These are phyloP conservation scores for Fraxinus platypoda DNA, from an alignment of 305 asterid species.

Conservation along the genomic window DNA sequence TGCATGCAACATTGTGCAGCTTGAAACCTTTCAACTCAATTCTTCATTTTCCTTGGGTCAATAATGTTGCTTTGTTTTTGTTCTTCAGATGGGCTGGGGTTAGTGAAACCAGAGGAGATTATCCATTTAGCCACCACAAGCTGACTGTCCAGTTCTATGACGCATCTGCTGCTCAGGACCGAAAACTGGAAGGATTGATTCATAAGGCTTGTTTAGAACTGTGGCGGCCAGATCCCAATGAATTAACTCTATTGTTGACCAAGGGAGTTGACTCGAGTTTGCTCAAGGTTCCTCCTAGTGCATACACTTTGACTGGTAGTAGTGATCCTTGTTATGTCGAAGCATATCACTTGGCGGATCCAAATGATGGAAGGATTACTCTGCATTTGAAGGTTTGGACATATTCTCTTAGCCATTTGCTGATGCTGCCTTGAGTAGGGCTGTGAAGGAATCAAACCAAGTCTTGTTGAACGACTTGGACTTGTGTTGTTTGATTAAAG, in stretches of 20 bases:
- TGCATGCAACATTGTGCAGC: slow-evolving; percentile 10
- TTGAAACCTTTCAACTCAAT: not conserved
- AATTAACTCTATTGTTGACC: slow-evolving; percentile 64
- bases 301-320: slow-evolving; percentile 81
- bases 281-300: slow-evolving; percentile 75
- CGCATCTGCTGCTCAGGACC: slow-evolving; percentile 86
- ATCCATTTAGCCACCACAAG: slow-evolving; percentile 97
- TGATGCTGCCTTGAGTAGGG: slow-evolving; percentile 5
- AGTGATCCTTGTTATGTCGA: slow-evolving; percentile 97
- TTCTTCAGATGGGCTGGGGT: slow-evolving; percentile 83
- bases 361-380: slow-evolving; percentile 90
- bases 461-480: not conserved
- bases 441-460: not conserved
- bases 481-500: slow-evolving; percentile 3
- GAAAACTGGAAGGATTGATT: slow-evolving; percentile 86
- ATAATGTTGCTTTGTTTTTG: slow-evolving; percentile 19
- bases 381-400: slow-evolving; percentile 79
- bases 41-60: slow-evolving; percentile 14
- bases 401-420: slow-evolving; percentile 24
- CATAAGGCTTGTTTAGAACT: slow-evolving; percentile 93
- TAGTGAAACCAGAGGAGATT: slow-evolving; percentile 86
- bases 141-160: slow-evolving; percentile 92
- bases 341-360: slow-evolving; percentile 89
- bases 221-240: slow-evolving; percentile 94
- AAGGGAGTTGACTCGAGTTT: slow-evolving; percentile 64